Evolutionary conservation across 805 yeast genomes (phyloP).

Genomic region (Lachancea quebecensis): DNA sequence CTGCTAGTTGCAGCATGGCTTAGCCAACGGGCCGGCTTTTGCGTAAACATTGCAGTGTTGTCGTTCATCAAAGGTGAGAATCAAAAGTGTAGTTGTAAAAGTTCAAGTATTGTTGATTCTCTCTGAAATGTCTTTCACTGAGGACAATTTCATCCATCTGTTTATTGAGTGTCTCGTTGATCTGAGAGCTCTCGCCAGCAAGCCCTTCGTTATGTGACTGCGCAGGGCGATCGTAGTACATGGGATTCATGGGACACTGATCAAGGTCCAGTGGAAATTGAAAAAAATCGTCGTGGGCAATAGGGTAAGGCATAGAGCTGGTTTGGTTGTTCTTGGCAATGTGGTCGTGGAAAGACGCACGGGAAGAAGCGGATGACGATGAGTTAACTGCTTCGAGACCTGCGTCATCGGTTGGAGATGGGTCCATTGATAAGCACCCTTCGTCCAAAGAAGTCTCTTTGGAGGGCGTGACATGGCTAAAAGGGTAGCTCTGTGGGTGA

Average conservation of each 20-base stretch:
- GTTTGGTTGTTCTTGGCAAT: neutral
- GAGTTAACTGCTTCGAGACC: conserved; percentile 20
- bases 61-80: conserved; percentile 3
- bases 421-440: conserved; percentile 12
- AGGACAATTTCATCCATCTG: conserved; percentile 16
- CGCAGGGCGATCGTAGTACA: conserved; percentile 1
- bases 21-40: too few species aligned
- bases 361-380: conserved; percentile 19
- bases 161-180: conserved; percentile 8
- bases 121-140: conserved; percentile 22
- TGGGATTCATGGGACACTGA: conserved; percentile 13
- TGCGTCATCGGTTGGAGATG: conserved; percentile 18
- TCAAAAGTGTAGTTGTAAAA: conserved; percentile 22
- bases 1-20: too few species aligned
- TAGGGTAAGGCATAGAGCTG: neutral
- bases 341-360: conserved; percentile 18
- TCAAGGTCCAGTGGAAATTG: conserved; percentile 19
- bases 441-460: conserved; percentile 16
- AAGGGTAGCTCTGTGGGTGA: conserved; percentile 8
- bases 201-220: neutral
- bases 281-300: conserved; percentile 9
- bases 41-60: too few species aligned
- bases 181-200: neutral
- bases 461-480: conserved; percentile 5
- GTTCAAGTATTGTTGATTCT: conserved; percentile 26